Percentiles rank a stretch among this genome's conserved stretches.
Conservation (phyloP, 148 eudicot genomes). For the Cornus florida region DNA sequence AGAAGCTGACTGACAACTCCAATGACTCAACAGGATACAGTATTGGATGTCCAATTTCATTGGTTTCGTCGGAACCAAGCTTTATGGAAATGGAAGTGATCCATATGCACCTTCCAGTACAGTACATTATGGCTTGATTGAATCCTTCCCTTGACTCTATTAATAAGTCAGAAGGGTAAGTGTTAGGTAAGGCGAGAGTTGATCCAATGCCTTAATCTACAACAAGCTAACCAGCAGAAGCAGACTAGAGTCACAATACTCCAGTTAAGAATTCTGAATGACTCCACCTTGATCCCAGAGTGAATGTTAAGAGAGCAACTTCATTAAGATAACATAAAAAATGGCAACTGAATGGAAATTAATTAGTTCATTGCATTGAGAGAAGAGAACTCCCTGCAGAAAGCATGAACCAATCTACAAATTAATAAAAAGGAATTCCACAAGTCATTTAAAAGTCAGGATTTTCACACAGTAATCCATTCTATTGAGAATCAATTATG, state of each 20-base stretch:
- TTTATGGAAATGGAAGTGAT: too few relatives aligned
- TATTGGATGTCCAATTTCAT: too few relatives aligned
- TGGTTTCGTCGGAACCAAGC: too few relatives aligned
- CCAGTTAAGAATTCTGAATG: background rate
- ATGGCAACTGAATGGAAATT: background rate
- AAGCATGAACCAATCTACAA: background rate
- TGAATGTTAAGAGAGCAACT: background rate
- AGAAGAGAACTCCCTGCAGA: background rate
- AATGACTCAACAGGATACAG: too few relatives aligned
- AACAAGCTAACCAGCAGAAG: background rate
- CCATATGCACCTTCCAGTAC: too few relatives aligned
- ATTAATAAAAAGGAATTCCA: background rate
- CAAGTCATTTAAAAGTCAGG: background rate
- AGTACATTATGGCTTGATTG: too few relatives aligned
- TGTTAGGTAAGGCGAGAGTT: background rate
- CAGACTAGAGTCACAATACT: background rate
- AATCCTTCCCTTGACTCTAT: too few relatives aligned
- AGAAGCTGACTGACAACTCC: too few relatives aligned
- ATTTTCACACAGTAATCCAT: too few relatives aligned
- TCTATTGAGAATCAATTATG: too few relatives aligned
- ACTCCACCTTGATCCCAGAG: background rate
- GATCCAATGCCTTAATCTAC: background rate
- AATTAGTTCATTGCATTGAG: background rate
- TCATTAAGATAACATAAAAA: background rate
- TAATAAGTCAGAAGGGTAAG: too few relatives aligned